Conservation (phyloP, 345 rosid genomes). For the Dipteronia sinensis region DNA sequence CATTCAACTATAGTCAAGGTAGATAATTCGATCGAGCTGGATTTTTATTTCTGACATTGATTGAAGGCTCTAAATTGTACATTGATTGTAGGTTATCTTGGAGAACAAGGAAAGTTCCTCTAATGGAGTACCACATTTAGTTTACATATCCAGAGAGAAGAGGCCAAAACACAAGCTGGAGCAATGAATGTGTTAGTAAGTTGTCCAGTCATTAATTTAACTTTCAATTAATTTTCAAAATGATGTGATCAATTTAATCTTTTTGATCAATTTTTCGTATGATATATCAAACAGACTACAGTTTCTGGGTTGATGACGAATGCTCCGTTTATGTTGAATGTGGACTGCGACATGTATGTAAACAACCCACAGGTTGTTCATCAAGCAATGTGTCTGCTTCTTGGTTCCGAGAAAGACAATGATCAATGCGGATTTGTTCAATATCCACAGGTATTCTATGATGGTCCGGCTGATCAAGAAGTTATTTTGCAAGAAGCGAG, state of each 20-base stretch:
- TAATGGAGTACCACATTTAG: constrained; percentile 53
- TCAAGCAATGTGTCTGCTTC: constrained; percentile 55
- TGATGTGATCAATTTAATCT: background rate
- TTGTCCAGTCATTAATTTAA: background rate
- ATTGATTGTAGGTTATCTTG: constrained; percentile 42
- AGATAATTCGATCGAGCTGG: background rate
- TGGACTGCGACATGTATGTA: constrained; percentile 73
- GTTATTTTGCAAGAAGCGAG: constrained; percentile 24
- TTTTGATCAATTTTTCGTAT: background rate
- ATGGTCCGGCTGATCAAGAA: constrained; percentile 33
- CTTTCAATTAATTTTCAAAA: background rate
- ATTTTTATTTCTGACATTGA: too few relatives aligned
- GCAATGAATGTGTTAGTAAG: constrained; percentile 80
- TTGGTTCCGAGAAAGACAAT: constrained; percentile 21
- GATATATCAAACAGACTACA: constrained; percentile 33
- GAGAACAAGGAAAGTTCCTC: constrained; percentile 38
- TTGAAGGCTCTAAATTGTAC: constrained; percentile 27
- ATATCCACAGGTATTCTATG: constrained; percentile 52
- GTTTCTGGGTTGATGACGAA: constrained; percentile 73
- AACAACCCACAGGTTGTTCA: constrained; percentile 50
- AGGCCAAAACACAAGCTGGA: constrained; percentile 55
- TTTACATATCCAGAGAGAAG: constrained; percentile 73
- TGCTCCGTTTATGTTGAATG: constrained; percentile 70
- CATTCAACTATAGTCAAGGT: constrained; percentile 67
- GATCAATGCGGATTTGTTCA: constrained; percentile 49